Percentiles rank a stretch among this genome's conserved stretches.
These are phyloP conservation scores for Taxawa tesnikishii DNA, from an alignment of 2,329 filamentous ascomycete genomes.

Conservation along the genomic window DNA sequence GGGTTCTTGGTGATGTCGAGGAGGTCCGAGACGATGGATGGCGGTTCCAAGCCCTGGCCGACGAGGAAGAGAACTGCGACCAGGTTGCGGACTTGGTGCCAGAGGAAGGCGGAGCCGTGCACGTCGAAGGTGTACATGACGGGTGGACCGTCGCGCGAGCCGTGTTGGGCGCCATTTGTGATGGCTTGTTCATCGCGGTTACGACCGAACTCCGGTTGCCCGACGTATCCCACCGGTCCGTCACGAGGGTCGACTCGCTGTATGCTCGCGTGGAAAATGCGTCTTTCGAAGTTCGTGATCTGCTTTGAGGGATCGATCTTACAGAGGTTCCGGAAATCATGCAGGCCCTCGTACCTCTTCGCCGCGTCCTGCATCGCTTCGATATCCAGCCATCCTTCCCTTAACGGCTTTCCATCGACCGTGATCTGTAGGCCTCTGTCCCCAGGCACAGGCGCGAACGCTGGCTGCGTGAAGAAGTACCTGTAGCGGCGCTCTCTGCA, in stretches of 20 bases:
- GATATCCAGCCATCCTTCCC: constrained; percentile 73
- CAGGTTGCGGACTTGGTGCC: constrained; percentile 97
- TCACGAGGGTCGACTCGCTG: constrained; percentile 42
- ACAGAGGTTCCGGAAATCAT: constrained; percentile 97
- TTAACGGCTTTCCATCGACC: constrained; percentile 15
- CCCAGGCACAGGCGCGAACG: constrained; percentile 55
- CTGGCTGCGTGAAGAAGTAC: constrained; percentile 96
- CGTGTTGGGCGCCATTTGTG: neutral
- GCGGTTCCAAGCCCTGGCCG: constrained; percentile 73
- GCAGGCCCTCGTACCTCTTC: constrained; percentile 63
- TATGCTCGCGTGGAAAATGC: constrained; percentile 71
- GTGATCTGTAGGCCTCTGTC: constrained; percentile 12
- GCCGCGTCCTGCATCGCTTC: constrained; percentile 76
- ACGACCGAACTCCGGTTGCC: constrained; percentile 30
- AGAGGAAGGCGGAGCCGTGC: constrained; percentile 83
- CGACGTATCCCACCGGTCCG: constrained; percentile 45
- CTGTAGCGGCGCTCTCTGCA: constrained; percentile 85
- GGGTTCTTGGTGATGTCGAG: constrained; percentile 63
- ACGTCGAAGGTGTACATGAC: constrained; percentile 83
- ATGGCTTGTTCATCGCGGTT: neutral
- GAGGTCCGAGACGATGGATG: constrained; percentile 59
- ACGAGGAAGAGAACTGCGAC: constrained; percentile 85
- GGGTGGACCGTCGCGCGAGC: constrained; percentile 17
- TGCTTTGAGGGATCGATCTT: constrained; percentile 86
- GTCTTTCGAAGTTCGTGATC: constrained; percentile 68